A percentile compares a stretch with the other conserved stretches of the same genome.
phyloP scores from a whole-genome alignment of 345 rosid species.

The Salix exigua region DNA sequence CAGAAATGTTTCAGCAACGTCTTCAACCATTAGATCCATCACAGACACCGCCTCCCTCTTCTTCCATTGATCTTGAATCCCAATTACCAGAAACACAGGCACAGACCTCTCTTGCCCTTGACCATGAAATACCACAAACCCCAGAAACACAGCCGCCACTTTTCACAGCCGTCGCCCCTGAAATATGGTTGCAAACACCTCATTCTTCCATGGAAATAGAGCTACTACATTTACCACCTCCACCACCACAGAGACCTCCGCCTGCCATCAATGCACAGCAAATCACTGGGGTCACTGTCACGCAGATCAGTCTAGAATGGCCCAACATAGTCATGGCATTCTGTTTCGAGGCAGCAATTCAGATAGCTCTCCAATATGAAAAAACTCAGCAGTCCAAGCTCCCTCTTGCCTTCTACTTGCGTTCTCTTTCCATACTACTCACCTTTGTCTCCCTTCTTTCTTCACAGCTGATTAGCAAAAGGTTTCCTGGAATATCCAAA shows the following conservation, averaged over 20 bases:
- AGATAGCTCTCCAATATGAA: neutral
- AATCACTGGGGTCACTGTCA: neutral
- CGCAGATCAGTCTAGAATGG: neutral
- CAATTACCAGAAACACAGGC: neutral
- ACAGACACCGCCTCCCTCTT: neutral
- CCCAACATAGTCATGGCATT: neutral
- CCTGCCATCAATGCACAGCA: neutral
- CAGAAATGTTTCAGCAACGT: neutral
- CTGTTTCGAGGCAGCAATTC: neutral
- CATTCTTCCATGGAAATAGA: neutral
- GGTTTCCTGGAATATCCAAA: neutral
- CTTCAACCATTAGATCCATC: neutral
- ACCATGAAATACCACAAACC: neutral
- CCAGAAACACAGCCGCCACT: neutral
- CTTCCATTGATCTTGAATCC: neutral
- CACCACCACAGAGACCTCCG: neutral
- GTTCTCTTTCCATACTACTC: neutral
- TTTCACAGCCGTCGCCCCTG: neutral
- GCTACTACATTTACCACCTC: neutral
- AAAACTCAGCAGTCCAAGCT: neutral
- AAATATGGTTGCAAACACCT: neutral
- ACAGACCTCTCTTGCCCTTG: neutral
- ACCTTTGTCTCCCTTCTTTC: neutral
- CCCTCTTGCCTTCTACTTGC: neutral
- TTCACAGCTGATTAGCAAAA: neutral